Evolutionary conservation across 805 yeast species (phyloP).

Genomic region (Starmerella gropengiesseri): DNA sequence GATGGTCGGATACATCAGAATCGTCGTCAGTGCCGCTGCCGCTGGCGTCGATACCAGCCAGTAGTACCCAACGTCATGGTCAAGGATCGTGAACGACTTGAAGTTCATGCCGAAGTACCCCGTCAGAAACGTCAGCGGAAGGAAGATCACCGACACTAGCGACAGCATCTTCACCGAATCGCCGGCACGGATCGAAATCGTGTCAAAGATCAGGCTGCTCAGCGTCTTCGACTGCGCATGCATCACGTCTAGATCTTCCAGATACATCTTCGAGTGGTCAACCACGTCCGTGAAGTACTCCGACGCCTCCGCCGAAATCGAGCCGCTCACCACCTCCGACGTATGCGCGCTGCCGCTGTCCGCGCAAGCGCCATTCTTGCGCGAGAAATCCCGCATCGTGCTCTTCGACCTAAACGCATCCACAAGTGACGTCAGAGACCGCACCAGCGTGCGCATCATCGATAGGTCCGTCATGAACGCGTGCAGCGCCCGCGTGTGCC

Average conservation of each 20-base stretch:
- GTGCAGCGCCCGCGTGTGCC: slow-evolving; percentile 44
- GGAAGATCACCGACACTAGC: slow-evolving; percentile 46
- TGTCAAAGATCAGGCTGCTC: slow-evolving; percentile 45
- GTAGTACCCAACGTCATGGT: slow-evolving; percentile 34
- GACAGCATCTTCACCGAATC: slow-evolving; percentile 46
- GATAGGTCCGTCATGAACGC: slow-evolving; percentile 45
- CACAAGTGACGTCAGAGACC: slow-evolving; percentile 40
- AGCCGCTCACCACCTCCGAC: neutral
- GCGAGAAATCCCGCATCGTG: neutral
- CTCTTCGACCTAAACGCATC: slow-evolving; percentile 30
- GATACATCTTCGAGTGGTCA: slow-evolving; percentile 43
- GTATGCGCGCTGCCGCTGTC: neutral
- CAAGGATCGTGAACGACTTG: slow-evolving; percentile 33
- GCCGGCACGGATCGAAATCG: slow-evolving; percentile 45
- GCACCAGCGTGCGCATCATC: slow-evolving; percentile 37
- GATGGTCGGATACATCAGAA: slow-evolving; percentile 25
- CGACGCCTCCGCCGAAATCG: slow-evolving; percentile 35
- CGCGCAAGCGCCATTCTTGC: neutral
- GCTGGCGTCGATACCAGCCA: slow-evolving; percentile 40
- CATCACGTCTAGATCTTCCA: slow-evolving; percentile 48
- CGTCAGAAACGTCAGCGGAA: slow-evolving; percentile 50
- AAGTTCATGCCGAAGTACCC: slow-evolving; percentile 55
- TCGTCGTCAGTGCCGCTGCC: slow-evolving; percentile 25
- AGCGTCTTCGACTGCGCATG: slow-evolving; percentile 40
- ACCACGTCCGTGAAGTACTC: slow-evolving; percentile 45